Conservation (phyloP, 257 asterid genomes). For the Paraleonurus japonicus region DNA sequence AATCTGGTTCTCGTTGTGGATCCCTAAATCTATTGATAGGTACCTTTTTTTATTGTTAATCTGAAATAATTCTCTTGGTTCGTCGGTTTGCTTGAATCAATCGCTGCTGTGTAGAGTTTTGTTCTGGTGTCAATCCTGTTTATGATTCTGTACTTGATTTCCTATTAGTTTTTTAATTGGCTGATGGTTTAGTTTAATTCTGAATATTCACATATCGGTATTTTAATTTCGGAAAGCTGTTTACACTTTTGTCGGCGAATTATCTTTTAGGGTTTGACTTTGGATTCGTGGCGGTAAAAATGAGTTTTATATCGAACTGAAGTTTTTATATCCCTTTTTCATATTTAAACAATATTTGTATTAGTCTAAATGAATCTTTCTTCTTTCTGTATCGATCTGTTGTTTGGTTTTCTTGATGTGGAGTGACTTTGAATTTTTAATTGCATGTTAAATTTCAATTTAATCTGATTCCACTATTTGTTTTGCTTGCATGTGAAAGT, state of each 20-base stretch:
- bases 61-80: constrained; percentile 11
- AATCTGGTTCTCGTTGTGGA: constrained; percentile 27
- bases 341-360: not conserved
- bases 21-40: constrained; percentile 32
- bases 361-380: not conserved
- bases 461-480: not conserved
- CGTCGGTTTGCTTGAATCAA: constrained; percentile 21
- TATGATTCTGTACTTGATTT: not conserved
- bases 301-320: constrained; percentile 13
- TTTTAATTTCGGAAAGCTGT: constrained; percentile 4
- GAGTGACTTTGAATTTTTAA: not conserved
- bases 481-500: not conserved
- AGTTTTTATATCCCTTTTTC: not conserved
- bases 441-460: constrained; percentile 8
- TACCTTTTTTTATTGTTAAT: not conserved
- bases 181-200: not conserved
- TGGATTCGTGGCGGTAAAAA: constrained; percentile 19
- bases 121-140: constrained; percentile 13
- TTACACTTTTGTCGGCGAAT: not conserved
- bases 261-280: constrained; percentile 37
- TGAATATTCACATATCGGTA: constrained; percentile 21
- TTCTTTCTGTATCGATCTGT: constrained; percentile 12
- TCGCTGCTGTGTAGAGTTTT: not conserved
- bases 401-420: constrained; percentile 18
- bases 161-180: constrained; percentile 5